A percentile compares a stretch with the other conserved stretches of the same genome.
phyloP scores from a whole-genome alignment of 139 green algal species.

The Chlorella sp. region DNA sequence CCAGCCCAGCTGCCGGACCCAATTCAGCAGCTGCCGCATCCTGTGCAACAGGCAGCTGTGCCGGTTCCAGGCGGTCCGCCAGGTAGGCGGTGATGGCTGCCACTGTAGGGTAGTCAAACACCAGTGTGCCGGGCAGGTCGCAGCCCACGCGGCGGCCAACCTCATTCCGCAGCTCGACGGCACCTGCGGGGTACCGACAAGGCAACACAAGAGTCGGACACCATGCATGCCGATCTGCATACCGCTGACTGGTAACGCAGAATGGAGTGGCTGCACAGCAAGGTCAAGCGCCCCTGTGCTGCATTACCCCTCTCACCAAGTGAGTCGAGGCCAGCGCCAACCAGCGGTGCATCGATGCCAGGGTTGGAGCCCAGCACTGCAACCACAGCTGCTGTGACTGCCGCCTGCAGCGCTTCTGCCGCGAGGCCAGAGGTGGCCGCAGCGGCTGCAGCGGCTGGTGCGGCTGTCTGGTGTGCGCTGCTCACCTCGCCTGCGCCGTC shows the following conservation, averaged over 20 bases:
- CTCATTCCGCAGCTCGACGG: constrained; percentile 53
- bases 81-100: constrained; percentile 38
- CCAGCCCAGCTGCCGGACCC: background rate
- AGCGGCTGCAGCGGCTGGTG: background rate
- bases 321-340: constrained; percentile 66
- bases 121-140: constrained; percentile 48
- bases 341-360: constrained; percentile 31
- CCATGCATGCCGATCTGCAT: no score
- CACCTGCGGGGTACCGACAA: background rate
- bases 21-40: background rate
- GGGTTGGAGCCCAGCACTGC: constrained; percentile 10
- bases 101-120: constrained; percentile 77
- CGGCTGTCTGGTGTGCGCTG: background rate
- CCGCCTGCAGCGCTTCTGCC: background rate
- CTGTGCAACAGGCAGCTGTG: background rate
- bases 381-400: background rate
- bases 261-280: no score
- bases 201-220: no score
- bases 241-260: no score
- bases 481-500: background rate
- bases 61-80: background rate
- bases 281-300: no score
- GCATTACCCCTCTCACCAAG: constrained; percentile 49
- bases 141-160: constrained; percentile 29
- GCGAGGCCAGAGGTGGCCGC: background rate